Conservation (phyloP, 495 filamentous ascomycete species). For the Thermothielavioides terrestris region DNA sequence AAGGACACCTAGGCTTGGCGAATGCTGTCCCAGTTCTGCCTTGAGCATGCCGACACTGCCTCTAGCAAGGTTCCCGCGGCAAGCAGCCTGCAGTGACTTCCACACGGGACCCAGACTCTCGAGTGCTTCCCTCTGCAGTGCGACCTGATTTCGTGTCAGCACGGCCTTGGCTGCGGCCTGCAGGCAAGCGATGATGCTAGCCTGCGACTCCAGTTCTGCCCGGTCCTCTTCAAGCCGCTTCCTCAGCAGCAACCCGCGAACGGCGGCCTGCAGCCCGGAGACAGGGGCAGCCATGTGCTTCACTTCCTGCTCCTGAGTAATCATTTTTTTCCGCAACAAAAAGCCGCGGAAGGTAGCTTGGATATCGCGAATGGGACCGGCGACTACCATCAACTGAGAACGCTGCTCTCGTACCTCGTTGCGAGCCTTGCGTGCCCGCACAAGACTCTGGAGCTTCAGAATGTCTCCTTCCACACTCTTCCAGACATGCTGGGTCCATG, state of each 20-base stretch:
- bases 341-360: slow-evolving; percentile 63
- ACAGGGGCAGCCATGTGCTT: slow-evolving; percentile 38
- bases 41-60: slow-evolving; percentile 29
- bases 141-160: slow-evolving; percentile 29
- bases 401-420: slow-evolving; percentile 56
- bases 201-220: background rate
- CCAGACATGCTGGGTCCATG: slow-evolving; percentile 55
- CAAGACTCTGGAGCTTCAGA: slow-evolving; percentile 71
- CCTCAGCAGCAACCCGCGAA: slow-evolving; percentile 43
- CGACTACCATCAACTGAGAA: slow-evolving; percentile 49
- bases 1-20: slow-evolving; percentile 27
- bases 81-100: slow-evolving; percentile 42
- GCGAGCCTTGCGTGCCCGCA: slow-evolving; percentile 69
- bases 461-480: slow-evolving; percentile 63
- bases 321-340: slow-evolving; percentile 43
- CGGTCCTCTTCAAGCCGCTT: slow-evolving; percentile 25
- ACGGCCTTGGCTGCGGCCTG: slow-evolving; percentile 35
- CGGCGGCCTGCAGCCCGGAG: slow-evolving; percentile 43
- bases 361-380: slow-evolving; percentile 51
- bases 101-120: slow-evolving; percentile 33
- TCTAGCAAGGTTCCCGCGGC: slow-evolving; percentile 41
- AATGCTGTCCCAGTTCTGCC: slow-evolving; percentile 31
- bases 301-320: slow-evolving; percentile 46
- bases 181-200: background rate
- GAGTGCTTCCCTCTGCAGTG: slow-evolving; percentile 32